A percentile compares a stretch with the other conserved stretches of the same genome.
phyloP scores from a whole-genome alignment of 306 rosid species.

The Prunus campanulata region DNA sequence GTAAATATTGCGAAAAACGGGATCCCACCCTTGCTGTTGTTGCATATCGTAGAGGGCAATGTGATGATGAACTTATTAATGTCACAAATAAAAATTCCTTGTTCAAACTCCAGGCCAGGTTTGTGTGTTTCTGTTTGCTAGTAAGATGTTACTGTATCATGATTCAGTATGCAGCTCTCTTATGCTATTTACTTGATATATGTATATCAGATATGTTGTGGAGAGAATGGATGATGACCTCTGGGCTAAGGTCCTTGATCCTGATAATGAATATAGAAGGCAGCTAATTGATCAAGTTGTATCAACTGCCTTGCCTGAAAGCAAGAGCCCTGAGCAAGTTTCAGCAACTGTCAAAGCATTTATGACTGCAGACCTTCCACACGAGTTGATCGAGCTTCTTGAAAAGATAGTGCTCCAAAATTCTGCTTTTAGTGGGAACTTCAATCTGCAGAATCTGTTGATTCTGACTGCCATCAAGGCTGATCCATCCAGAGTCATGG shows the following conservation, averaged over 20 bases:
- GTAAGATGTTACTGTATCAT: not conserved
- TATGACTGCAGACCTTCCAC: conserved; percentile 99
- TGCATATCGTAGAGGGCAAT: conserved; percentile 92
- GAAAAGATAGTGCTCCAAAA: conserved; percentile 99
- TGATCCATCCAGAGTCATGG: conserved; percentile 98
- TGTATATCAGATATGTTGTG: conserved; percentile 78
- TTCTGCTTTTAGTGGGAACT: conserved; percentile 99
- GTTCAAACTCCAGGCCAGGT: conserved; percentile 99
- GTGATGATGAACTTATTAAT: conserved; percentile 89
- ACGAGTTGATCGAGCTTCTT: conserved; percentile 95
- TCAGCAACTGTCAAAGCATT: conserved; percentile 99
- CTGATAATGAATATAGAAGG: conserved; percentile 82
- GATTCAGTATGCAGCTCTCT: not conserved
- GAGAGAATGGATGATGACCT: conserved; percentile 96
- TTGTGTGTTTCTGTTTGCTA: conserved; percentile 28
- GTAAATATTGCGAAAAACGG: conserved; percentile 96
- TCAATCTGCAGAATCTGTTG: conserved; percentile 89
- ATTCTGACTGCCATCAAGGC: conserved; percentile 96
- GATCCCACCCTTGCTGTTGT: conserved; percentile 98
- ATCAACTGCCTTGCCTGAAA: conserved; percentile 95
- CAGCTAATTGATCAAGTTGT: conserved; percentile 97
- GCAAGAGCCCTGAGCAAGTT: conserved; percentile 99
- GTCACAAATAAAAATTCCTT: conserved; percentile 93
- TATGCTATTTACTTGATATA: conserved; percentile 10
- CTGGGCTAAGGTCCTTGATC: conserved; percentile 88